phyloP scores from a whole-genome alignment of 768 basidiomycete species.

The Leccinum rimulosum region DNA sequence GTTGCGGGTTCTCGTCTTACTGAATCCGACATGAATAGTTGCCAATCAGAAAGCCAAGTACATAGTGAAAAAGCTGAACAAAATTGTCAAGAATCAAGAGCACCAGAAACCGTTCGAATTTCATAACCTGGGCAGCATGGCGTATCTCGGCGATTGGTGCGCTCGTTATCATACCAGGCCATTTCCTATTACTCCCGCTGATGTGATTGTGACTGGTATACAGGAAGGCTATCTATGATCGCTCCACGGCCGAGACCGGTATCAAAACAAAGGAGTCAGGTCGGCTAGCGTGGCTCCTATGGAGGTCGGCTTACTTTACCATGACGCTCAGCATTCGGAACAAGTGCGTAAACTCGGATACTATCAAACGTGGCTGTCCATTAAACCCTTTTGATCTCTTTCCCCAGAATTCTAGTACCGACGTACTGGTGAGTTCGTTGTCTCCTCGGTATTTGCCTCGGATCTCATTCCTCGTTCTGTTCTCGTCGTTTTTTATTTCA shows the following conservation, averaged over 20 bases:
- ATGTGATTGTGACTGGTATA: conserved; percentile 1
- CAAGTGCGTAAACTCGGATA: conserved; percentile 43
- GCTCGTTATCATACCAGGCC: conserved; percentile 21
- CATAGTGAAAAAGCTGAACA: conserved; percentile 64
- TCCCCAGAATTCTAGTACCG: conserved; percentile 57
- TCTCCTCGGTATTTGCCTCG: conserved; percentile 14
- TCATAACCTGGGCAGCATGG: conserved; percentile 70
- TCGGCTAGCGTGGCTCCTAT: conserved; percentile 72
- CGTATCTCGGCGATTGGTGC: conserved; percentile 76
- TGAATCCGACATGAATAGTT: conserved; percentile 40
- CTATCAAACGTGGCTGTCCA: conserved; percentile 6
- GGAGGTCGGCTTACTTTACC: conserved; percentile 81
- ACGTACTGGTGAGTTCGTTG: conserved; percentile 51
- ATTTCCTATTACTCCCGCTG: conserved; percentile 7
- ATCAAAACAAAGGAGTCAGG: conserved; percentile 61
- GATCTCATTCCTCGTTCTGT: conserved; percentile 11
- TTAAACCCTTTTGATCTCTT: conserved; percentile 7
- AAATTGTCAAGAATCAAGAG: conserved; percentile 48
- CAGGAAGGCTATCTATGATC: conserved; percentile 79
- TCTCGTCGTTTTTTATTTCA: neutral
- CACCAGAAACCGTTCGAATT: conserved; percentile 61
- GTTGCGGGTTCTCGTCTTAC: conserved; percentile 18
- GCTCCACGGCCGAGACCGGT: conserved; percentile 47
- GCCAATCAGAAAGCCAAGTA: conserved; percentile 77
- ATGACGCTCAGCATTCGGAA: conserved; percentile 72